Percentiles rank a stretch among this genome's conserved stretches.
Evolutionary conservation across 352 stramenopile genomes (phyloP).

Genomic region (Globisporangium viniferum): DNA sequence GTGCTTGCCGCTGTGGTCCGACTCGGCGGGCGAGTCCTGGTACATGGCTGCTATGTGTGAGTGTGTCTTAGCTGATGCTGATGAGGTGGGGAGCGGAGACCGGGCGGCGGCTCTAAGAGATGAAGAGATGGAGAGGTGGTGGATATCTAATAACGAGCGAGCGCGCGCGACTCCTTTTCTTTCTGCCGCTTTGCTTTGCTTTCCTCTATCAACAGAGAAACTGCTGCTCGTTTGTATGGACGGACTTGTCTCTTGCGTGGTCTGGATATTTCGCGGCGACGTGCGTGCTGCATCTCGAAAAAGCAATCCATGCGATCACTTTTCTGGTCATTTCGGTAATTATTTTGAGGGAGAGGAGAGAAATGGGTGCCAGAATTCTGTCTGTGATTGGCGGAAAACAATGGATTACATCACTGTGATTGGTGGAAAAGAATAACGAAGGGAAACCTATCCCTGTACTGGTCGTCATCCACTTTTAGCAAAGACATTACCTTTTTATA

Average conservation of each 20-base stretch:
- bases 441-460: not conserved
- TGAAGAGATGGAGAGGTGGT: not conserved
- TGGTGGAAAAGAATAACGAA: not conserved
- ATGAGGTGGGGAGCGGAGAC: not conserved
- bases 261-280: conserved; percentile 11
- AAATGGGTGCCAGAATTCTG: not conserved
- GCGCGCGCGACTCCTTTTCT: not conserved
- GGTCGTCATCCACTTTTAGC: not conserved
- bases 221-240: not conserved
- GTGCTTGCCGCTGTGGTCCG: conserved; percentile 26
- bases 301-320: not conserved
- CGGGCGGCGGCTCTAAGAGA: not conserved
- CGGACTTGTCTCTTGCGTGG: conserved; percentile 5
- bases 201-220: not conserved
- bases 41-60: conserved; percentile 13
- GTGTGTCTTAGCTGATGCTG: not conserved
- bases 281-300: not conserved
- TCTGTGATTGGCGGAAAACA: not conserved
- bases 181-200: not conserved
- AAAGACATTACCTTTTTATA: too few species aligned
- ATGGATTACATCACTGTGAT: not conserved
- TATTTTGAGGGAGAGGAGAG: not conserved
- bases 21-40: conserved; percentile 22
- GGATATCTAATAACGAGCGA: not conserved
- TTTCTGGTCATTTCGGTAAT: not conserved